Evolutionary conservation across 495 filamentous ascomycete genomes (phyloP).

Genomic region (Margaritispora aquatica): DNA sequence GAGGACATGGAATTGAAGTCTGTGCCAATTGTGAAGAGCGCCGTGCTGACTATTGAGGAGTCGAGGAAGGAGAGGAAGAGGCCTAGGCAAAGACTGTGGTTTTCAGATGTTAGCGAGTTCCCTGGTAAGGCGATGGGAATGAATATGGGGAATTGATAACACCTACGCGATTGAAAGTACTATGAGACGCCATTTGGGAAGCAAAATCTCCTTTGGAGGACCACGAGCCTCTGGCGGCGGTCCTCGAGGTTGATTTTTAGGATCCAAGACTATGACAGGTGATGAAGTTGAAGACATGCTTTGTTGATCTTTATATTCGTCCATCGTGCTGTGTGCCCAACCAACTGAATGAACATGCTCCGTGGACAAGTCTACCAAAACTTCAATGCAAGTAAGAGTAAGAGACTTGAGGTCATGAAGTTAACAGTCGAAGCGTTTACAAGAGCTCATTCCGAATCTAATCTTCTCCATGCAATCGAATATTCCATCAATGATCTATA

Average conservation of each 20-base stretch:
- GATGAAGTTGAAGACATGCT: neutral
- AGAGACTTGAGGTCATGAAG: too few species aligned
- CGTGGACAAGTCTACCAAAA: too few species aligned
- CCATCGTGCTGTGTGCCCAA: too few species aligned
- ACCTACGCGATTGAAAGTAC: neutral
- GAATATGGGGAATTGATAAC: neutral
- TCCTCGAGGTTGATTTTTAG: neutral
- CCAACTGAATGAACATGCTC: neutral
- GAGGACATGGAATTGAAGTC: conserved; percentile 17
- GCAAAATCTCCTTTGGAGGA: conserved; percentile 1
- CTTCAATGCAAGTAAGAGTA: too few species aligned
- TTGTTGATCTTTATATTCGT: neutral
- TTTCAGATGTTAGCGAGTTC: neutral
- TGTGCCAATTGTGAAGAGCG: conserved; percentile 20
- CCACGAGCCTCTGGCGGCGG: neutral
- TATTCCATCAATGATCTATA: neutral
- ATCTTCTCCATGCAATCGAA: too few species aligned
- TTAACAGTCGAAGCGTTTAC: too few species aligned
- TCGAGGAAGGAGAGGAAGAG: conserved; percentile 25
- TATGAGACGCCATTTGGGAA: conserved; percentile 1
- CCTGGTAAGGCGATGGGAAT: neutral
- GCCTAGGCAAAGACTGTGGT: conserved; percentile 19
- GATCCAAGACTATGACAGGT: neutral
- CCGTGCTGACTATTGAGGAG: conserved; percentile 25
- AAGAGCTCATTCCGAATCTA: too few species aligned